Base-by-base conservation (phyloP, 306 rosid species). In the Castanea sativa region DNA sequence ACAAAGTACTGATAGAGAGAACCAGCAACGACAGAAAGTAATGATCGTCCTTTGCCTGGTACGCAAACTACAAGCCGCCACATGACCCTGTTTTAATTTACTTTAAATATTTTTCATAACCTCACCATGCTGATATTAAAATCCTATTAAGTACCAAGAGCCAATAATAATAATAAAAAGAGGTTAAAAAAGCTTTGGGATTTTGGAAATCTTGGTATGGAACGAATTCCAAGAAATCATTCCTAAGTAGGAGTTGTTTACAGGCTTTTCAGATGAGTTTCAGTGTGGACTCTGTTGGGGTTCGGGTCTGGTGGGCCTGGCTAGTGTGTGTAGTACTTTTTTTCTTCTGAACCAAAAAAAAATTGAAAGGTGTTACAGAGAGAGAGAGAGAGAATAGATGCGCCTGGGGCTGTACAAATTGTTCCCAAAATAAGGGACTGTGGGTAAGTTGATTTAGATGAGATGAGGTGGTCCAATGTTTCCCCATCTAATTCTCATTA, bases 401-500 rank as follows among this genome's bases (percentile, higher is more conserved):
- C 81, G 61, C 45, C 21, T 65, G 55, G 84, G 73, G 68, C 51
- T 38, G 85, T 49, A 79, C 74, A 86, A 87, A 85, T 60, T 81
- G 89, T 79, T 87, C 71, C 88, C 81, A 86, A 84, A 88, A 91
- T 73, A 74, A 90, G 93, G 89, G 89, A 88, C 81, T 80, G 81
- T 30, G 76, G 12, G 72, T 25, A 60, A 60, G 73, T 25, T 69
- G 85, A 73, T 77, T 77, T 77, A 64, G 57, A 78, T 33, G 89
- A 82, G 91, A 90, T 84, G 95, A 85, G 89, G 96, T 90, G 98
- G 98, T 93, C 98, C 98, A 81, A 77, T 76, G 64, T 79, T 81
- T 84, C 80, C 73, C 87, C 86, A 70, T 91, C 85, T 85, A 93
- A 89, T 90, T 90, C 79, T 84, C 79, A 91, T 91, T 91, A 89